Evolutionary conservation across 768 basidiomycete genomes (phyloP).

Genomic region (Nevesoporus exiguus): DNA sequence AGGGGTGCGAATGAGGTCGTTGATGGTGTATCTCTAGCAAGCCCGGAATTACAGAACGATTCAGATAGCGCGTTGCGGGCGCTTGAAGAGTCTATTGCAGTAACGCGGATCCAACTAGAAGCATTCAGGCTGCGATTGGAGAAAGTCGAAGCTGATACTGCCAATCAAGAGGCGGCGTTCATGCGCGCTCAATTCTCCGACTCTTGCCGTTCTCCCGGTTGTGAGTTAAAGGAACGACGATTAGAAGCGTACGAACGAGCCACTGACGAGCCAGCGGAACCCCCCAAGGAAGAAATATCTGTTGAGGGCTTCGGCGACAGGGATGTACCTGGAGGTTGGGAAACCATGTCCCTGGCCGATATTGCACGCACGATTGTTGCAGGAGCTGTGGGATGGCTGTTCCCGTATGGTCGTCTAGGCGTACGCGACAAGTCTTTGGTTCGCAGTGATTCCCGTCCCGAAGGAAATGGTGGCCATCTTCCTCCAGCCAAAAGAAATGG

Average conservation of each 20-base stretch:
- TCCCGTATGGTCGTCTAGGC: constrained; percentile 15
- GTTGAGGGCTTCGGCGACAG: neutral
- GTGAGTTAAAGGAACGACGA: neutral
- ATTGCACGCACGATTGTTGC: constrained; percentile 16
- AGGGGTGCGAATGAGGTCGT: neutral
- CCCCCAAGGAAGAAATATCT: neutral
- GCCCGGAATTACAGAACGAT: neutral
- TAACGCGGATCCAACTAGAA: constrained; percentile 26
- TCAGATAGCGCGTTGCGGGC: constrained; percentile 10
- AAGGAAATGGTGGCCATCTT: neutral
- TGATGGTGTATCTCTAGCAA: neutral
- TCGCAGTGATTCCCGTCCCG: neutral
- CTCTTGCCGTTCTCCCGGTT: neutral
- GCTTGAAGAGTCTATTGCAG: constrained; percentile 24
- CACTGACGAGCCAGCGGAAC: neutral
- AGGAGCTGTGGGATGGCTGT: constrained; percentile 23
- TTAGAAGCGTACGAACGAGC: neutral
- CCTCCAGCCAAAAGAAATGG: constrained; percentile 6
- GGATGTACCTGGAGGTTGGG: neutral
- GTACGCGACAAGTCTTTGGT: neutral
- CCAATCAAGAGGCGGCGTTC: constrained; percentile 11
- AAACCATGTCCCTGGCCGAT: constrained; percentile 6
- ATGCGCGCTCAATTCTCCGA: neutral
- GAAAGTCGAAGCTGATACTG: constrained; percentile 22
- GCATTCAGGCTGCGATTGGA: constrained; percentile 27